A percentile compares a stretch with the other conserved stretches of the same genome.
Conservation (phyloP, 1,284 basidiomycete genomes). For the Puccinia polysora region DNA sequence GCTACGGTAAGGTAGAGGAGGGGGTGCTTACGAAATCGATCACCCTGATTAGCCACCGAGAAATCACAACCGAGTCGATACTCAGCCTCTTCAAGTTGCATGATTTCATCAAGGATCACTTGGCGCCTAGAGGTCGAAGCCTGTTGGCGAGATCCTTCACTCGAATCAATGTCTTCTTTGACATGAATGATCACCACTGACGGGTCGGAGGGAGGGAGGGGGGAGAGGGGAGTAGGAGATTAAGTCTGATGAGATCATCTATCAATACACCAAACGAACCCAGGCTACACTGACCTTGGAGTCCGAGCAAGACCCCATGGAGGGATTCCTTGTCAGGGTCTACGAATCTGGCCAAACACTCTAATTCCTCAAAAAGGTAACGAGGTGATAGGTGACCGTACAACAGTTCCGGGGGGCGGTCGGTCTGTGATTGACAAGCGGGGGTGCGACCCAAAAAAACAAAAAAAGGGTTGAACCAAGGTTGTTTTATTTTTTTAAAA, state of each 20-base stretch:
- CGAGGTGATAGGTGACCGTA: slow-evolving; percentile 73
- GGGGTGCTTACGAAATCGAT: background rate
- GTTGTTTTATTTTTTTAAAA: slow-evolving; percentile 74
- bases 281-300: slow-evolving; percentile 9
- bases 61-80: background rate
- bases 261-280: no score
- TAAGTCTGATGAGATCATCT: background rate
- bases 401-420: slow-evolving; percentile 61
- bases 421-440: slow-evolving; percentile 54
- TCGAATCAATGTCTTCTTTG: background rate
- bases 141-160: background rate
- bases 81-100: background rate
- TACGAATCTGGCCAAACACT: slow-evolving; percentile 63
- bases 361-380: slow-evolving; percentile 66
- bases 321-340: background rate
- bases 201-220: background rate
- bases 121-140: background rate
- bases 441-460: background rate
- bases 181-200: slow-evolving; percentile 10
- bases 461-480: no score
- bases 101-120: background rate
- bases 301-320: background rate
- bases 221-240: background rate
- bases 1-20: no score
- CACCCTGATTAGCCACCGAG: background rate